Evolutionary conservation across 345 rosid genomes (phyloP), one percentile per base, ranked within the genome.

Genomic region (Eucalyptus erythrocorys): DNA sequence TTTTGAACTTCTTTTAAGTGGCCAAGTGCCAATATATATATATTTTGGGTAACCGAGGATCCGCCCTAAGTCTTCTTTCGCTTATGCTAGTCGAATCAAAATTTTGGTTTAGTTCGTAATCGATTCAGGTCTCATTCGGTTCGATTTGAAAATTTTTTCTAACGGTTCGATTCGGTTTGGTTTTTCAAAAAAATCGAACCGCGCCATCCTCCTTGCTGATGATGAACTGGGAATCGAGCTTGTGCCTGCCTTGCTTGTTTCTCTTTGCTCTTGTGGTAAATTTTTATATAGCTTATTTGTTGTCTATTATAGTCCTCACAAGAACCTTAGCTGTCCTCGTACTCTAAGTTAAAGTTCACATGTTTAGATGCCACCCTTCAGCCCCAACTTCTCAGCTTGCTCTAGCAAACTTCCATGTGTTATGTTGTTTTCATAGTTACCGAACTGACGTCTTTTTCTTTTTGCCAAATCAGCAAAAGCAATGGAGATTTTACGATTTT

Each of bases 401-500:
- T 47, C 50, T 26, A 13, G 88, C 10, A 32, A 40, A 68, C 32
- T 84, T 61, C 53, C 13, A 42, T 45, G 61, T 16, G 59, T 45
- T 40, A 15, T 30, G 26, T 21, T 26, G 13, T n/a, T 66, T n/a
- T 27, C 34, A 27, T 13, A 34, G 24, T 16, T 51, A 14, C 32
- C n/a, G 27, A 40, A 79, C 45, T 64, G 47, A 86, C 48, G 88
- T 50, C 55, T 61, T 90, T 85, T 76, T 89, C 85, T 32, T 87
- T 87, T 21, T n/a, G 19, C 80, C 92, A 98, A 99, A 98, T 98
- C 90, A 99, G 99, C 85, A 92, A 34, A 98, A 95, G 93, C 99
- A 97, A 90, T 98, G 99, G 99, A 94, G 99, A 51, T 98, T 96
- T 90, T 98, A 97, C 91, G n/a, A n/a, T n/a, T n/a, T n/a, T n/a